Conservation (phyloP, 768 basidiomycete species). For the Serendipita indica region DNA sequence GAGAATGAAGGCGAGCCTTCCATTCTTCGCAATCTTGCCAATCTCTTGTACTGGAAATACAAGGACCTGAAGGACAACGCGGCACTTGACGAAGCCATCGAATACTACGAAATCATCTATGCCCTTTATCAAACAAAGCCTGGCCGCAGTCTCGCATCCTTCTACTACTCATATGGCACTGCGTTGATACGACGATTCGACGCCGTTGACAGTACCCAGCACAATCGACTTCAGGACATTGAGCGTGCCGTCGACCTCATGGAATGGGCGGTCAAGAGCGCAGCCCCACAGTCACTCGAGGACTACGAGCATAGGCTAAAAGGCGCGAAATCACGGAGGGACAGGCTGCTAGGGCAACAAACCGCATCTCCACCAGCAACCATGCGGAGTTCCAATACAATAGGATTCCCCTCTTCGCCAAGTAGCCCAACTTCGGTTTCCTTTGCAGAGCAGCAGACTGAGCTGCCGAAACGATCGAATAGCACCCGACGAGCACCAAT, state of each 20-base stretch:
- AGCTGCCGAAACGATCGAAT: conserved; percentile 2
- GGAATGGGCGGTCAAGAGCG: not conserved
- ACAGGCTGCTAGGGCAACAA: not conserved
- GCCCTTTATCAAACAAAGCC: conserved; percentile 1
- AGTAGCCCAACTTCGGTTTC: not conserved
- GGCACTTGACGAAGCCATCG: conserved; percentile 5
- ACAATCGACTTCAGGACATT: not conserved
- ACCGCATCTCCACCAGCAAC: conserved; percentile 1
- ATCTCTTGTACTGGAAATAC: conserved; percentile 6
- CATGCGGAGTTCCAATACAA: conserved; percentile 7
- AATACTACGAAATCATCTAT: conserved; percentile 7
- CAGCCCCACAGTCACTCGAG: not conserved
- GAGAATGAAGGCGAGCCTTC: conserved; percentile 2
- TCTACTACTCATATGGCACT: conserved; percentile 7
- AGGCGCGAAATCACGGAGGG: not conserved
- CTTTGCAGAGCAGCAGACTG: conserved; percentile 4
- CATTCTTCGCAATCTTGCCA: conserved; percentile 4
- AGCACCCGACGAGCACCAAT: conserved; percentile 4
- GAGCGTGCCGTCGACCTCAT: not conserved
- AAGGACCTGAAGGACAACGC: not conserved
- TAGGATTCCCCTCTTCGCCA: not conserved
- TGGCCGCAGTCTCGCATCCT: conserved; percentile 5
- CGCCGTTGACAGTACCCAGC: not conserved
- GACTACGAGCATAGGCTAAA: conserved; percentile 4
- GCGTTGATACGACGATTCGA: conserved; percentile 3